A percentile compares a stretch with the other conserved stretches of the same genome.
Evolutionary conservation across 805 yeast genomes (phyloP).

Genomic region (Barnettozyma botsteinii): DNA sequence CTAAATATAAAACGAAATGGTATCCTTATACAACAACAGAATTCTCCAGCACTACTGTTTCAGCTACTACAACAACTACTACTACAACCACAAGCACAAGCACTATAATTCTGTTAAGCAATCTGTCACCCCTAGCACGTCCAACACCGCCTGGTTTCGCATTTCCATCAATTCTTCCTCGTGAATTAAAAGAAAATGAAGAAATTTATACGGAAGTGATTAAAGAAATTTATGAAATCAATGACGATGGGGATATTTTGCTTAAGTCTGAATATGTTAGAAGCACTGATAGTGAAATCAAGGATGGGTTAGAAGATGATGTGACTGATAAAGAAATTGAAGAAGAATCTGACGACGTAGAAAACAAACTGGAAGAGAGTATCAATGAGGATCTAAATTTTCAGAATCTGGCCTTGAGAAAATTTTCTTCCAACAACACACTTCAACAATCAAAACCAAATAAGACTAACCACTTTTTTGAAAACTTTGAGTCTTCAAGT

Average conservation of each 20-base stretch:
- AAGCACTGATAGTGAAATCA: neutral
- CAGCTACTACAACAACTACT: constrained; percentile 8
- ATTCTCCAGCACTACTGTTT: constrained; percentile 5
- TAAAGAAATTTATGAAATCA: constrained; percentile 6
- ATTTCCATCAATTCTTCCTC: neutral
- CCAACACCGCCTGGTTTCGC: constrained; percentile 12
- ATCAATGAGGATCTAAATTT: too few relatives aligned
- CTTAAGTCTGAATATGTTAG: neutral
- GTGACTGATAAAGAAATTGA: neutral
- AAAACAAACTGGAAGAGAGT: too few relatives aligned
- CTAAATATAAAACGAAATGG: constrained; percentile 20
- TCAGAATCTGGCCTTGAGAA: too few relatives aligned
- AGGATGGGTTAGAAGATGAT: neutral
- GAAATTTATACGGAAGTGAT: constrained; percentile 2
- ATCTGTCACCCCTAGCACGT: neutral
- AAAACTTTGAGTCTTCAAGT: constrained; percentile 1
- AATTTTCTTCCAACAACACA: neutral
- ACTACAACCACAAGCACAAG: constrained; percentile 4
- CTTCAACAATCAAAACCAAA: neutral
- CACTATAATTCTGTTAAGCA: neutral
- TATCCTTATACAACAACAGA: constrained; percentile 20
- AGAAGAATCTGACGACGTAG: neutral
- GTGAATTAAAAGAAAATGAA: neutral
- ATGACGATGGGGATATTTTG: neutral
- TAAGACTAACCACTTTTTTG: neutral